Conservation (phyloP, 2,329 filamentous ascomycete genomes). For the Eurotiales sp. region DNA sequence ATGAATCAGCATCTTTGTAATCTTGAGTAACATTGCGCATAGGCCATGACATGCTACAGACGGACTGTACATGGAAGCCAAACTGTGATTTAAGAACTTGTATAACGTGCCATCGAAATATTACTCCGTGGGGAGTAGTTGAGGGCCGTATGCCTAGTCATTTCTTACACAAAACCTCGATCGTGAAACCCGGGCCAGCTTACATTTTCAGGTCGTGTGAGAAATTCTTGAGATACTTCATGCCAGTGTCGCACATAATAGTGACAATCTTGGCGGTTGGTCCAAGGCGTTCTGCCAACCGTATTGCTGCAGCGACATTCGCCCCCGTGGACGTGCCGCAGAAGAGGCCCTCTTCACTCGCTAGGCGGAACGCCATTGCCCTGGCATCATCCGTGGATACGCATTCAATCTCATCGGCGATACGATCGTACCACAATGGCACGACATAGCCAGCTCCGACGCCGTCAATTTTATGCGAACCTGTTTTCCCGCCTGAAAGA, state of each 20-base stretch:
- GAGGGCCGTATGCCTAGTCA: no score
- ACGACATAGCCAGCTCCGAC: neutral
- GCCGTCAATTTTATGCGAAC: neutral
- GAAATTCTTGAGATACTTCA: no score
- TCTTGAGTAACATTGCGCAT: no score
- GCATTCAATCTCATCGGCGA: neutral
- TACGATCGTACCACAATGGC: neutral
- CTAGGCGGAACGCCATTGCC: neutral
- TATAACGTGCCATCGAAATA: no score
- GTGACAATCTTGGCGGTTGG: neutral
- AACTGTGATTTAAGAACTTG: no score
- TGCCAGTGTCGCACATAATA: neutral
- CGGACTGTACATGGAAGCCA: no score
- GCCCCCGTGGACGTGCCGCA: neutral
- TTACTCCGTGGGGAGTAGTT: no score
- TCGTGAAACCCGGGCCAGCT: no score
- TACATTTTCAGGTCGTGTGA: no score
- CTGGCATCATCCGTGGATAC: neutral
- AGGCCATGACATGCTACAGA: no score
- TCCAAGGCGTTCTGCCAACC: neutral
- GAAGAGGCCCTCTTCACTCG: neutral
- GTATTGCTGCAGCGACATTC: neutral
- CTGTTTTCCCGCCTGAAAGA: neutral
- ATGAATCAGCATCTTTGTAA: no score
- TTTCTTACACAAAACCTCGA: no score